Base-by-base conservation (phyloP, 2,329 filamentous ascomycete genomes). In the Orbilia blumenaviensis region DNA sequence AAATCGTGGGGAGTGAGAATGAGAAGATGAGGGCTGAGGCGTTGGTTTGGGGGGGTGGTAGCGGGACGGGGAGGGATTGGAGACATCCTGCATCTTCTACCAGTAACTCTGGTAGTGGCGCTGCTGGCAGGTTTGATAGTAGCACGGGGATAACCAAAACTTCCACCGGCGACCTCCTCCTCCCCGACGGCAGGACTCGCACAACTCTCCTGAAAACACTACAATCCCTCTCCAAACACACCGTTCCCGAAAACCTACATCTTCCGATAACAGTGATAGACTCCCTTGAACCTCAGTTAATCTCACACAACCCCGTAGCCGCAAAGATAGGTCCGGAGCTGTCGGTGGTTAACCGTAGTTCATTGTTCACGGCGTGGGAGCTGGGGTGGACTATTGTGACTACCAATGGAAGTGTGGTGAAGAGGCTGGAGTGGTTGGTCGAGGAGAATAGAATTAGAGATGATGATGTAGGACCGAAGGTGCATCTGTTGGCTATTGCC, bases 311-410 rank as follows among this genome's bases (percentile, higher is more conserved):
- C 83, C 12, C 84, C 87, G 10, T 82, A 80, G 56, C 80, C 79
- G 42, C 83, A 80, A 78, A 85, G 86, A 62, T 84, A 81, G 3
- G 79, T 84, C 7, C 61, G 23, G 83, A 84, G 4, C 83, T 91
- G 61, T 89, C 87, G 0, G 82, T 85, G 10, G 88, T 91, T 68
- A 93, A 92, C 79, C 83, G 86, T 63, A 89, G 89, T 18, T 90
- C 92, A 7, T 92, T 93, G 80, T 84, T 91, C 62, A 89, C 89
- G 80, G 91, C 91, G 14, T 94, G 91, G 91, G 85, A 85, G 8
- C 83, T 84, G 7, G 84, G 86, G 0, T 81, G 87, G 25, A 91
- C 89, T 0, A 93, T 91, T 0, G 83, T 94, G 61, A 92, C 90
- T 2, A 90, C 89, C 77, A 93, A 94, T 80, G 86, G 87, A 21